phyloP scores from a whole-genome alignment of 192 early-diverging fungal genomes.

The Chytriomyces hyalinus region DNA sequence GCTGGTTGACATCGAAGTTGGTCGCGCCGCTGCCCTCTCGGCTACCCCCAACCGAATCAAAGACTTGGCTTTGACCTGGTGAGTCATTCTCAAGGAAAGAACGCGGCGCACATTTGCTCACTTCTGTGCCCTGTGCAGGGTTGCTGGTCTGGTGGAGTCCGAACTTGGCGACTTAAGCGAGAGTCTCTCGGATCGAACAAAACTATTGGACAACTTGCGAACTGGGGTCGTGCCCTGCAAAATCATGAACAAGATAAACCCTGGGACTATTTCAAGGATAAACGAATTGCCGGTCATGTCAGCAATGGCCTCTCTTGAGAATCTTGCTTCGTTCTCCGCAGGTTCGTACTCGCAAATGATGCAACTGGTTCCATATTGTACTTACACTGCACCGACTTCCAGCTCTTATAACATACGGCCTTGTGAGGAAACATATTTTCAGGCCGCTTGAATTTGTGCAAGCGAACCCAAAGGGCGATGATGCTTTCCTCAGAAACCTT shows the following conservation, averaged over 20 bases:
- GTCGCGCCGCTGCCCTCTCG: too few relatives aligned
- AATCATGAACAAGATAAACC: conserved; percentile 43
- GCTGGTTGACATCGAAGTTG: too few relatives aligned
- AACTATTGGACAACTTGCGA: conserved; percentile 44
- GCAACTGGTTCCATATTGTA: too few relatives aligned
- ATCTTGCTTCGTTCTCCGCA: conserved; percentile 37
- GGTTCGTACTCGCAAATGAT: conserved; percentile 8
- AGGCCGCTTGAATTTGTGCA: conserved; percentile 51
- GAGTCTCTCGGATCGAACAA: background rate
- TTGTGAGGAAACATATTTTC: conserved; percentile 37
- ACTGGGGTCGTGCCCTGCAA: conserved; percentile 35
- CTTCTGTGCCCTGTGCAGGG: too few relatives aligned
- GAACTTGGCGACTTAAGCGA: background rate
- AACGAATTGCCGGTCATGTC: conserved; percentile 14
- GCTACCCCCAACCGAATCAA: background rate
- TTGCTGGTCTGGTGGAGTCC: background rate
- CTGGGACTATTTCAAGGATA: conserved; percentile 40
- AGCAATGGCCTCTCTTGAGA: conserved; percentile 36
- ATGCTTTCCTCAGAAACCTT: conserved; percentile 35
- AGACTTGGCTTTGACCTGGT: background rate
- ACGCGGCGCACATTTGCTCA: too few relatives aligned
- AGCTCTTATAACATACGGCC: conserved; percentile 40
- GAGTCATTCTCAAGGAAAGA: background rate
- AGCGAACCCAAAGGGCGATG: conserved; percentile 46
- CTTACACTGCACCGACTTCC: background rate